These are phyloP conservation scores for Kwoniella shivajii DNA, from an alignment of 1,284 basidiomycete species.

Conservation along the genomic window DNA sequence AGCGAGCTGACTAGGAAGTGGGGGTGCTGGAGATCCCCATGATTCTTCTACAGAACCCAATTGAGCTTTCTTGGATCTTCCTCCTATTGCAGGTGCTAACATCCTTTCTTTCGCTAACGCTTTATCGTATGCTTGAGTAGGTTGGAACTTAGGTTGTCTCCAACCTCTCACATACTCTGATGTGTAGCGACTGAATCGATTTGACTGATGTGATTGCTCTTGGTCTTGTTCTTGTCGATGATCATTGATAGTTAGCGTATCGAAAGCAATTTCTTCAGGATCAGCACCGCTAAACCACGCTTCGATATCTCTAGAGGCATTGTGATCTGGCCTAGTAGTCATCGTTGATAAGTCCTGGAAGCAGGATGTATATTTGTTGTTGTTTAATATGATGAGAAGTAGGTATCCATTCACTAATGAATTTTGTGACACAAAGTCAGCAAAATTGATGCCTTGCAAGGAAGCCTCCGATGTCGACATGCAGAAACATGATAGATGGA, in stretches of 20 bases:
- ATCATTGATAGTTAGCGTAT: neutral
- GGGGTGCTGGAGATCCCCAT: too few species aligned
- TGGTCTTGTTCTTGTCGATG: neutral
- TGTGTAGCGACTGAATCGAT: neutral
- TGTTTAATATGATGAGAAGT: too few species aligned
- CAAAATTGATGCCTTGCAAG: too few species aligned
- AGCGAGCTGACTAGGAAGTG: neutral
- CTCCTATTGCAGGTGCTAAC: conserved; percentile 34
- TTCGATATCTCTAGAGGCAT: too few species aligned
- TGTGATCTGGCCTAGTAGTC: neutral
- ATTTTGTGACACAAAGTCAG: too few species aligned
- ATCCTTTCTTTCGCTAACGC: conserved; percentile 19
- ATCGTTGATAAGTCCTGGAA: too few species aligned
- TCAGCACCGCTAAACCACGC: conserved; percentile 1
- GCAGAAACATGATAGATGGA: too few species aligned
- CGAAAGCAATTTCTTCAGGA: neutral
- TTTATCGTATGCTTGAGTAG: conserved; percentile 9
- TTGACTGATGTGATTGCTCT: too few species aligned
- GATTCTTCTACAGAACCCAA: conserved; percentile 40
- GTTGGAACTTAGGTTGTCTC: conserved; percentile 11
- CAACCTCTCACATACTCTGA: conserved; percentile 4
- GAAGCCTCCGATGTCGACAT: too few species aligned
- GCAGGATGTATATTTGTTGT: too few species aligned
- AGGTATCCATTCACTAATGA: too few species aligned
- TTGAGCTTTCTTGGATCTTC: conserved; percentile 38